Evolutionary conservation across 2,329 filamentous ascomycete genomes (phyloP), one percentile per base, ranked within the genome.

Genomic region (Aspergillus tamarii): DNA sequence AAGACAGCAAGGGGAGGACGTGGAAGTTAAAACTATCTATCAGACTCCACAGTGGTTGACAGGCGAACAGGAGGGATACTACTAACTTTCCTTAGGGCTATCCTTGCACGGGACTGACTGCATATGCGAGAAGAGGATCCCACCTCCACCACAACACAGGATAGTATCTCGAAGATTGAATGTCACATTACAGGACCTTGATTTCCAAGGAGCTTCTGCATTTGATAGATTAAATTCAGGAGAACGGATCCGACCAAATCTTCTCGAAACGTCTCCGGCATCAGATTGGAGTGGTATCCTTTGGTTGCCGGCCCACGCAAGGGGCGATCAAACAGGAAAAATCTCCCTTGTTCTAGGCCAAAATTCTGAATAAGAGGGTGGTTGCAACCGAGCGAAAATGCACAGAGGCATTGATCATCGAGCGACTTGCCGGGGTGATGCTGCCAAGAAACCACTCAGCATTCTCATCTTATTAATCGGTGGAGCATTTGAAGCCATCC

Each of bases 191-290:
- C 7, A 50, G 46, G 26, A 50, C 16, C 5, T 30, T 10, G 23
- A 50, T 50, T 50, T 19, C 10, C 23, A 52, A 8, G 16, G 9
- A n/a, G 11, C 12, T 32, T 50, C n/a, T n/a, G 46, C 46, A 50
- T 50, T 50, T 28, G 23, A n/a, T 32, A 50, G 46, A 50, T 50
- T 30, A 50, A 50, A 19, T 19, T 12, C 46, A 28, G 21, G 21
- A 23, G 10, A 23, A 23, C 12, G 46, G 26, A 10, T 10, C 28
- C 8, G 7, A 6, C 21, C 52, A 55, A 55, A 39, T 55, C 21
- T 55, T 55, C 52, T 55, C 52, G 52, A 55, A 55, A 55, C 52
- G 16, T 28, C 34, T 55, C 28, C 7, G 14, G 52, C 52, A 55
- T 55, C 52, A 55, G 52, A 36, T 54, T 32, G 21, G n/a, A n/a